Base-by-base conservation (phyloP, 352 stramenopile species). In the Aphanomyces astaci region DNA sequence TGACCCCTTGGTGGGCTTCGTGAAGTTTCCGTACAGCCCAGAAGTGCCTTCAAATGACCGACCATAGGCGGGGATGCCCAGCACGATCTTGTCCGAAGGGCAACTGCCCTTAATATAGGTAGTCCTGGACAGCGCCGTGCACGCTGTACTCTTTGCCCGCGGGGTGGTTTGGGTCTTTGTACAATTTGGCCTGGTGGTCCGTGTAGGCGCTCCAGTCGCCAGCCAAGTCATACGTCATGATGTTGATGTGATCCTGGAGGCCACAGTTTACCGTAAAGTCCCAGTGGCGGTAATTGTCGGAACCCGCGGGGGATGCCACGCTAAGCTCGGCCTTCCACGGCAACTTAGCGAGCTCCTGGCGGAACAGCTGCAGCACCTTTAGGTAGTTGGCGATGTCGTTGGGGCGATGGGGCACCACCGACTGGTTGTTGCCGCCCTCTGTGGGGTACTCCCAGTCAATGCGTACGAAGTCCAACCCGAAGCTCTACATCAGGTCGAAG, bases 401-500 rank as follows among this genome's bases (percentile, higher is more conserved):
- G 10, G 46, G 46, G 30, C 46, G 46, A 25, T 54, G 46, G n/a
- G 46, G 46, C 22, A 54, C 46, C n/a, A n/a, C n/a, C n/a, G n/a
- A n/a, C n/a, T n/a, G n/a, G n/a, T n/a, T n/a, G n/a, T n/a, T n/a
- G n/a, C n/a, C 79, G 78, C 24, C 78, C 84, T 36, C 54, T 86
- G 1, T 69, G 71, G 0, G 79, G 79, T 13, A 43, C 15, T 43
- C 7, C 15, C 36, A 43, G 15, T 43, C 36, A 15, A 43, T 43
- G 15, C 15, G 7, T 7, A 43, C 15, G 36, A 43, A 43, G 36
- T 43, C 36, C 36, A 43, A 15, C 15, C 36, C 36, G 7, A 43
- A 43, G 36, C 36, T 43, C 36, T 43, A 15, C 36, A 43, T 43
- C 7, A 15, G 36, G 15, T 43, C 36, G 36, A 43, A 15, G 36